Conservation (phyloP, 2,329 filamentous ascomycete species). For the Sphaerulina vaccinii region DNA sequence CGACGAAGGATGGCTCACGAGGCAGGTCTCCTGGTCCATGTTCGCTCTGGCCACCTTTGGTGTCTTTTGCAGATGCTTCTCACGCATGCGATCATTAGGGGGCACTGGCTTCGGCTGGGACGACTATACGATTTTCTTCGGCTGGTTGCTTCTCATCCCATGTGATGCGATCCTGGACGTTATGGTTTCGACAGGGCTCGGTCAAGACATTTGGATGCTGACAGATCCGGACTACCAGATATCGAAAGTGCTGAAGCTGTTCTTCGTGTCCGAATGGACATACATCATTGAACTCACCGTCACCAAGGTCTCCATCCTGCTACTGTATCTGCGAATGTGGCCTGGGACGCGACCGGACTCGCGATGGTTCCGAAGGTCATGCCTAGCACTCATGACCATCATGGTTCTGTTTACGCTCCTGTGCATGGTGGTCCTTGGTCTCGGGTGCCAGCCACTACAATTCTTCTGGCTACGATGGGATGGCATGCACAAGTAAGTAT, state of each 20-base stretch:
- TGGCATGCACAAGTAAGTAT: conserved; percentile 13
- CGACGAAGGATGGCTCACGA: conserved; percentile 13
- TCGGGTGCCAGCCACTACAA: conserved; percentile 19
- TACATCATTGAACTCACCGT: conserved; percentile 19
- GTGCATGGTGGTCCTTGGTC: conserved; percentile 15
- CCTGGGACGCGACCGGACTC: conserved; percentile 12
- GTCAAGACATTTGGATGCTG: conserved; percentile 25
- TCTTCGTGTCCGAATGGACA: conserved; percentile 22
- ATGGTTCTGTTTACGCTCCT: conserved; percentile 7
- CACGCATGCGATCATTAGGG: conserved; percentile 15
- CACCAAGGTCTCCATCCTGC: conserved; percentile 23
- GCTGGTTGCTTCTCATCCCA: conserved; percentile 16
- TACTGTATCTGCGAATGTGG: conserved; percentile 27
- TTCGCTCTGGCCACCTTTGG: conserved; percentile 18
- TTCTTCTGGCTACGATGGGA: conserved; percentile 24
- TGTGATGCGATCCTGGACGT: conserved; percentile 13
- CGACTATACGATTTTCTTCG: conserved; percentile 17
- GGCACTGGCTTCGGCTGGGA: conserved; percentile 24
- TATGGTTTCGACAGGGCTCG: conserved; percentile 20
- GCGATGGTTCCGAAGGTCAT: conserved; percentile 19
- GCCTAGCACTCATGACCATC: conserved; percentile 14
- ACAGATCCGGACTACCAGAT: conserved; percentile 9
- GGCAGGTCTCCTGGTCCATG: conserved; percentile 16
- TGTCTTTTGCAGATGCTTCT: conserved; percentile 14
- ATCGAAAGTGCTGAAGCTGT: conserved; percentile 18